Percentiles rank a stretch among this genome's conserved stretches.
phyloP scores from a whole-genome alignment of 2,329 filamentous ascomycete genomes.

The Xylaria sp. region DNA sequence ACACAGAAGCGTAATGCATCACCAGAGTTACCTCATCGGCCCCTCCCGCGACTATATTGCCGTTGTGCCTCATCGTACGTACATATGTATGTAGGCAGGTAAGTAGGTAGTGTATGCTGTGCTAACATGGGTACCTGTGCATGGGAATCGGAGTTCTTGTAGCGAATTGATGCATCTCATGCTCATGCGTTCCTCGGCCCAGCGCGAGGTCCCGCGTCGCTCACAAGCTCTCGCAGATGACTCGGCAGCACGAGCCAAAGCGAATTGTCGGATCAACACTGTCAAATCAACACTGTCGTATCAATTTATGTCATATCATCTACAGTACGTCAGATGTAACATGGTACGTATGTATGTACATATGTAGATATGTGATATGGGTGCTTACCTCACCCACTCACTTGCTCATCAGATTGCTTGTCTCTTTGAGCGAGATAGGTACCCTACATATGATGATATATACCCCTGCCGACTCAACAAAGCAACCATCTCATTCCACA shows the following conservation, averaged over 20 bases:
- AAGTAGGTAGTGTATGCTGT: no score
- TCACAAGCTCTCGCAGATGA: background rate
- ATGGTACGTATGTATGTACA: background rate
- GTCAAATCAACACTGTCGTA: no score
- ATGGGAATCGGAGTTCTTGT: background rate
- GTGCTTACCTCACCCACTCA: background rate
- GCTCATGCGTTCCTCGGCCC: background rate
- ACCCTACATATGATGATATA: background rate
- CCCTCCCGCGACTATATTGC: conserved; percentile 3
- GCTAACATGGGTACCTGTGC: background rate
- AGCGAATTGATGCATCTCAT: background rate
- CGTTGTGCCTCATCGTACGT: background rate
- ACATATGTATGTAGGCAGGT: no score
- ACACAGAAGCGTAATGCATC: conserved; percentile 3
- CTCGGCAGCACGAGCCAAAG: background rate
- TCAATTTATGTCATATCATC: conserved; percentile 5
- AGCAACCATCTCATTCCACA: conserved; percentile 2
- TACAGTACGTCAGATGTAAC: conserved; percentile 25
- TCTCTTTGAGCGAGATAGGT: background rate
- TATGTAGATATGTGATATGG: background rate
- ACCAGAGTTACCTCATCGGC: conserved; percentile 17
- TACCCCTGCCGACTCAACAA: conserved; percentile 7
- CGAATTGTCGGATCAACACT: conserved; percentile 6
- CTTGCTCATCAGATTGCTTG: conserved; percentile 1
- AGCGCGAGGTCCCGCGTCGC: background rate